A percentile compares a stretch with the other conserved stretches of the same genome.
phyloP scores from a whole-genome alignment of 164 flowering plant genomes.

The Magnolia changhungtana region DNA sequence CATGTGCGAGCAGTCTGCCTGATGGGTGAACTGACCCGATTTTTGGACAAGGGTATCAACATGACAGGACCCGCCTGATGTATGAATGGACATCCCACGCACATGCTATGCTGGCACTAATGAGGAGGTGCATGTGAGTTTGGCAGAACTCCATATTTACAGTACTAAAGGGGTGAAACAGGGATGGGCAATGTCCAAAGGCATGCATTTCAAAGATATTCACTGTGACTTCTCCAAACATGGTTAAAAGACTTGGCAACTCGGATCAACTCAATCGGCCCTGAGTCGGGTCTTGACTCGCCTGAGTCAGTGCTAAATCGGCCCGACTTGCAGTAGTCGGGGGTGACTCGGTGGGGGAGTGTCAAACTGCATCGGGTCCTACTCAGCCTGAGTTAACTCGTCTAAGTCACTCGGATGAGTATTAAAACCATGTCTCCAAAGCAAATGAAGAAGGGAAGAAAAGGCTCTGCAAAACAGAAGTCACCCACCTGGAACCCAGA shows the following conservation, averaged over 20 bases:
- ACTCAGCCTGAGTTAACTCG: too few species aligned
- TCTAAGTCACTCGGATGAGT: too few species aligned
- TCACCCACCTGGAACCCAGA: slow-evolving; percentile 38
- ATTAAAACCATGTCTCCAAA: too few species aligned
- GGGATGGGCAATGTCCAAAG: background rate
- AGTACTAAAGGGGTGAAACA: background rate
- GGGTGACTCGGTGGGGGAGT: too few species aligned
- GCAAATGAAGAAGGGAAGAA: background rate
- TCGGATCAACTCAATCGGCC: too few species aligned
- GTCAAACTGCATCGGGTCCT: too few species aligned
- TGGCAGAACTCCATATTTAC: background rate
- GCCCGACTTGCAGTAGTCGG: too few species aligned
- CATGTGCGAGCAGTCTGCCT: background rate
- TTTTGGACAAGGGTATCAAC: background rate
- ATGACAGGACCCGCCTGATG: background rate
- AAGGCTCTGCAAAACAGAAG: background rate
- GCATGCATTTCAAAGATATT: background rate
- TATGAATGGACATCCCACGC: background rate
- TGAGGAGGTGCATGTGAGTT: background rate
- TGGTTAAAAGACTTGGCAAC: too few species aligned
- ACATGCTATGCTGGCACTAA: background rate
- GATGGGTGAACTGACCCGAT: background rate
- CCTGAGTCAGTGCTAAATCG: too few species aligned
- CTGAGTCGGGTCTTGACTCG: too few species aligned
- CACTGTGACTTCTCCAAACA: background rate